Evolutionary conservation across 2,329 filamentous ascomycete species (phyloP).

Genomic region (Penicillium sp.): DNA sequence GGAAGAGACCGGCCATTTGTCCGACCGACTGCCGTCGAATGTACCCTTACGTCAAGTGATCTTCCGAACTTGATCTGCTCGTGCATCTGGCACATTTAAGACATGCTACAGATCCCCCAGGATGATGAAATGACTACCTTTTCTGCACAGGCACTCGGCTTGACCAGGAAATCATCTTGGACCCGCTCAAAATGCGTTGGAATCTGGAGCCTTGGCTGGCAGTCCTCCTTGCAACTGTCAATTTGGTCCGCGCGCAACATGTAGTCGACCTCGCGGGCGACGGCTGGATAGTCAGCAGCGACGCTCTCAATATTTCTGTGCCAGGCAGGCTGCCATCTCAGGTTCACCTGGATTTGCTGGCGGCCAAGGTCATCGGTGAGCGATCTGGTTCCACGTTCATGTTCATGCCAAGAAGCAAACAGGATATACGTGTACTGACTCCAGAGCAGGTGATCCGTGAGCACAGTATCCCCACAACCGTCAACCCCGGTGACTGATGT

Average conservation of each 20-base stretch:
- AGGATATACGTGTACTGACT: constrained; percentile 1
- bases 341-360: constrained; percentile 53
- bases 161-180: too few relatives aligned
- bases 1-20: too few relatives aligned
- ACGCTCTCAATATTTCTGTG: constrained; percentile 46
- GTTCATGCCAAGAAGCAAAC: too few relatives aligned
- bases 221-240: constrained; percentile 13
- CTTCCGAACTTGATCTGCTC: too few relatives aligned
- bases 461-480: constrained; percentile 5
- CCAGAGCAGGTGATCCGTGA: constrained; percentile 29
- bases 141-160: too few relatives aligned
- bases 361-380: constrained; percentile 49
- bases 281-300: constrained; percentile 43
- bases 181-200: constrained; percentile 14
- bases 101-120: too few relatives aligned
- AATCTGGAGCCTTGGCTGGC: constrained; percentile 12
- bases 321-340: constrained; percentile 53
- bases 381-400: too few relatives aligned
- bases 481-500: not conserved
- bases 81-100: too few relatives aligned
- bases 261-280: constrained; percentile 40
- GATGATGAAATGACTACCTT: too few relatives aligned
- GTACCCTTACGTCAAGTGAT: too few relatives aligned
- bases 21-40: too few relatives aligned
- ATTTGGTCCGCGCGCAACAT: constrained; percentile 20